Evolutionary conservation across 139 green algal species (phyloP).

Genomic region (Chlorella sp.): DNA sequence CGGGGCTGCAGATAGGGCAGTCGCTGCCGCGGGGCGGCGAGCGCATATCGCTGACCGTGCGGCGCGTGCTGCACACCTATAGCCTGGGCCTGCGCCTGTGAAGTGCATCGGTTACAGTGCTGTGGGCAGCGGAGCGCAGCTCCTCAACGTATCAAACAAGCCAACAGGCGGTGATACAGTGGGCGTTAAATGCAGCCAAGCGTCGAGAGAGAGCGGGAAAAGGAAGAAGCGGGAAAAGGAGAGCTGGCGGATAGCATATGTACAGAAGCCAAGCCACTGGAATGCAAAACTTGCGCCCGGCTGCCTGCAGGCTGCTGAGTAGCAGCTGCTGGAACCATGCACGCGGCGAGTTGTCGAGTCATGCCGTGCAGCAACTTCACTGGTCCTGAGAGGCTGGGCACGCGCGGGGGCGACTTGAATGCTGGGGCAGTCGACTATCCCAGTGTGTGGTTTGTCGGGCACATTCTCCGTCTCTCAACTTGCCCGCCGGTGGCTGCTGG

Average conservation of each 20-base stretch:
- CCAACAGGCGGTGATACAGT: neutral
- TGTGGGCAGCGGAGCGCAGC: neutral
- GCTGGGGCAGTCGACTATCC: too few relatives aligned
- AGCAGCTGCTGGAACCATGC: too few relatives aligned
- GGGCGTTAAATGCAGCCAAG: neutral
- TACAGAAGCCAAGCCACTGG: neutral
- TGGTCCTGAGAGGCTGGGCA: neutral
- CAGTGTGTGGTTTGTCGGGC: too few relatives aligned
- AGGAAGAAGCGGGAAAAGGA: neutral
- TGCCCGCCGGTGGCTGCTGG: neutral
- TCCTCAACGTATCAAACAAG: neutral
- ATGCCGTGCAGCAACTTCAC: too few relatives aligned
- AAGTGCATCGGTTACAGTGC: neutral
- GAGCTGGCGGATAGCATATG: too few relatives aligned
- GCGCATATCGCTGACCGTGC: constrained; percentile 22
- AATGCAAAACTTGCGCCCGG: neutral
- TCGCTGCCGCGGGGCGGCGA: constrained; percentile 6
- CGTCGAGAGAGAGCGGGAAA: neutral
- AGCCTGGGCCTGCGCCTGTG: constrained; percentile 19
- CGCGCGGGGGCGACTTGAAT: too few relatives aligned
- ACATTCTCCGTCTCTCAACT: neutral
- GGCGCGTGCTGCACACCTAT: constrained; percentile 19
- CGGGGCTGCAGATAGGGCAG: neutral
- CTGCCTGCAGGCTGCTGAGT: too few relatives aligned
- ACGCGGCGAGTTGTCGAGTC: too few relatives aligned